Base-by-base conservation (phyloP, 2,329 filamentous ascomycete genomes). In the Lachnellula willkommii region DNA sequence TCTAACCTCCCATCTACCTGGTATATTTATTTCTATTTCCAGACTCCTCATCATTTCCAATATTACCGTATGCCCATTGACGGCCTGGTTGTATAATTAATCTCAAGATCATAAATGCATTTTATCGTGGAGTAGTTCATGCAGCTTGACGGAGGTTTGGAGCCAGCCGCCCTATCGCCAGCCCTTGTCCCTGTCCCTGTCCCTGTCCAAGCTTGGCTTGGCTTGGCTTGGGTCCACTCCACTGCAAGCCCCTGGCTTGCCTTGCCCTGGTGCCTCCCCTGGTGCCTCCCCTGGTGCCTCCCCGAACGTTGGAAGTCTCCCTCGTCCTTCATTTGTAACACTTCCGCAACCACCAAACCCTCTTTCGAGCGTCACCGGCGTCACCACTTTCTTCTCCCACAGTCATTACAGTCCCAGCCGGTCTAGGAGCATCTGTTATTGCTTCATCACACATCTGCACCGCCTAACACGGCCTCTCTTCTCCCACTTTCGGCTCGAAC, bases 351-450 rank as follows among this genome's bases (percentile, higher is more conserved):
- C 35, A 47, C 39, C 17, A 50, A 15, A 39, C 32, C 51, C 26
- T 47, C 17, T 32, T n/a, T 47, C 14, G 24, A 36, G 42, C 50
- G 26, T 22, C 39, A 43, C 37, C 17, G 7, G 22, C 40, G 26
- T 20, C 24, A 28, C 39, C 47, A 5, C 17, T 39, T 26, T 26
- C 48, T 50, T 45, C 55, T 43, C 45, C 47, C 50, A 56, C 52
- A 51, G 46, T 56, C 54, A 17, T 53, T 59, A 59, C 57, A 52
- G 47, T 54, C 54, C 42, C 57, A 56, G 40, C 42, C 12, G 54
- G 50, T 36, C 50, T 56, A 54, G 53, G 39, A 51, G 49, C 35
- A 37, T 47, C 43, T 51, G 32, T 48, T 37, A 43, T 36, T 52
- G n/a, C 15, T 40, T 39, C 47, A 24, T 20, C 46, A 55, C 54